Evolutionary conservation across 352 stramenopile species (phyloP), one percentile per base, ranked within the genome.

Genomic region (Globisporangium sylvaticum): DNA sequence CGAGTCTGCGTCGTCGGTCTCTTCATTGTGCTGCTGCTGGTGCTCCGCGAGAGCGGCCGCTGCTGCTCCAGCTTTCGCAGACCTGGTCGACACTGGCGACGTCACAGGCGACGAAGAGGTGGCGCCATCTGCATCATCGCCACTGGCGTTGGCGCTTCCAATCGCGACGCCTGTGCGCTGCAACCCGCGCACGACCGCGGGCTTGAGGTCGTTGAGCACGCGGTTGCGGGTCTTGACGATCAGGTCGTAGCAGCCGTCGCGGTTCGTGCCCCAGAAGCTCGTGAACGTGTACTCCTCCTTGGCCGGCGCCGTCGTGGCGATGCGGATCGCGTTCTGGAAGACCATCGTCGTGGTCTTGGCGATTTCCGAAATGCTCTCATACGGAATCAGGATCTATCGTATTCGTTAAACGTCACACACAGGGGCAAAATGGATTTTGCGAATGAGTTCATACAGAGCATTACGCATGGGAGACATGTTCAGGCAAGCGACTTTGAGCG

Each of bases 231-330:
- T 90, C 68, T 80, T 77, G 14, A 69, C 46, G 34, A 95, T 85
- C n/a, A 95, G 67, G 8, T 93, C 82, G 57, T 83, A 93, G 72
- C 86, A 95, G 50, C 61, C 75, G 73, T 95, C 88, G 50, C 85
- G 81, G 64, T 94, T 92, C 58, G 76, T 87, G 29, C 88, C 85
- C 87, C 87, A 95, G 55, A 95, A 95, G 62, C 83, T 90, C 63
- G 84, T 90, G 72, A 95, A 92, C 65, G 88, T 92, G 68, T 88
- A 95, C 72, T 92, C 84, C 59, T 90, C 80, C 67, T 91, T 80
- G 27, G 34, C 37, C 25, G 78, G 75, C 18, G 82, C 37, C 34
- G 78, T 77, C 18, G 82, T 92, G 37, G 74, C 73, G 58, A 95
- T 80, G 14, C 85, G 85, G 48, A 95, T 88, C 32, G 84, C 75